These are phyloP conservation scores for Ramaria rubella DNA, from an alignment of 768 basidiomycete species.

Conservation along the genomic window DNA sequence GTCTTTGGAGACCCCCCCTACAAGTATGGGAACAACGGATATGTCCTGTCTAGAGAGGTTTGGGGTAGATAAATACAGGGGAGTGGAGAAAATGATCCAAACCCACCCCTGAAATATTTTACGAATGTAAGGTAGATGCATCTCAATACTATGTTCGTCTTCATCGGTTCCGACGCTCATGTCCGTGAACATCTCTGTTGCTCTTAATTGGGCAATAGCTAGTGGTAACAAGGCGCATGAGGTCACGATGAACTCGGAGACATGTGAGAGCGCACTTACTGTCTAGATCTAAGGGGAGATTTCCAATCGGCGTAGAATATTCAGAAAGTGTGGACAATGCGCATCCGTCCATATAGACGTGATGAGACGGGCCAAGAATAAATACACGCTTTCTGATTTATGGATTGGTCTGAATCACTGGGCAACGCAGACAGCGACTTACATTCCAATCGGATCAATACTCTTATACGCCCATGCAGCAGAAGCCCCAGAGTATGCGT, in stretches of 20 bases:
- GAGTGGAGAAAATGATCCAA: too few relatives aligned
- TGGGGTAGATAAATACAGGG: not conserved
- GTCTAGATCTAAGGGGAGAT: conserved; percentile 68
- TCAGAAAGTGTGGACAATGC: conserved; percentile 71
- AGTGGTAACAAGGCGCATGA: conserved; percentile 8
- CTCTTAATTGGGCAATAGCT: conserved; percentile 64
- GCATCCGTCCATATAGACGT: conserved; percentile 80
- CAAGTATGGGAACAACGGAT: conserved; percentile 80
- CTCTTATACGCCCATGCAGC: conserved; percentile 96
- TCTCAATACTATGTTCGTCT: conserved; percentile 95
- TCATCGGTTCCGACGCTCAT: conserved; percentile 72
- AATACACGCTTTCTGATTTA: conserved; percentile 77
- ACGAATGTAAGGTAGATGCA: conserved; percentile 90
- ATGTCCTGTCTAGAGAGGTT: conserved; percentile 55
- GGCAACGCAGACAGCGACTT: conserved; percentile 21
- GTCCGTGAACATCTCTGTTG: conserved; percentile 60
- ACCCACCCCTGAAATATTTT: conserved; percentile 76
- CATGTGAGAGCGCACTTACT: conserved; percentile 42
- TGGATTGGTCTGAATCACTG: not conserved
- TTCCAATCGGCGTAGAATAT: conserved; percentile 84
- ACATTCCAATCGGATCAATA: conserved; percentile 81
- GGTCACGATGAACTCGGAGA: not conserved
- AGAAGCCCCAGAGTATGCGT: conserved; percentile 86
- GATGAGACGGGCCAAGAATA: conserved; percentile 93
- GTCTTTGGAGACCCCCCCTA: conserved; percentile 64